Conservation (phyloP, 768 basidiomycete genomes). For the Exidia glandulosa region DNA sequence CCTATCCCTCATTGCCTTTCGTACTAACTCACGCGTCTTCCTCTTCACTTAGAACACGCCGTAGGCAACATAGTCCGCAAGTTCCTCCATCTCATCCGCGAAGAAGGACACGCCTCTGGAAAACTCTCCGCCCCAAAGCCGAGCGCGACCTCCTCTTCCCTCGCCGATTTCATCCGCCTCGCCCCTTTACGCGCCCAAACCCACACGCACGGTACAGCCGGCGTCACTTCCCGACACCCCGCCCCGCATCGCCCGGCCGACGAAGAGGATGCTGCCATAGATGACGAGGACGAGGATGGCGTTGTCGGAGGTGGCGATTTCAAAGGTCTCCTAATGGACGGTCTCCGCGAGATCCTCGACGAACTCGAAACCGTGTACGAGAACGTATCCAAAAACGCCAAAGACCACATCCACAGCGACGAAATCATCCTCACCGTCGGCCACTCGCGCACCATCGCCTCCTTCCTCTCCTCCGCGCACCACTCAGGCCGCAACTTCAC, state of each 20-base stretch:
- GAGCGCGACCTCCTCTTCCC: slow-evolving; percentile 42
- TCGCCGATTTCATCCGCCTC: slow-evolving; percentile 72
- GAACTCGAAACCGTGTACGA: slow-evolving; percentile 95
- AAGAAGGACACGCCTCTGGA: slow-evolving; percentile 83
- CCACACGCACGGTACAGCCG: slow-evolving; percentile 14
- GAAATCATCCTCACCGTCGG: slow-evolving; percentile 93
- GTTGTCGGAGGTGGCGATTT: too few species aligned
- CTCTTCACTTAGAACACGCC: slow-evolving; percentile 95
- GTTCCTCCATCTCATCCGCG: slow-evolving; percentile 85
- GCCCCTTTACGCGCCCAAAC: slow-evolving; percentile 55
- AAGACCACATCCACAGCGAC: slow-evolving; percentile 86
- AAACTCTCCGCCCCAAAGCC: slow-evolving; percentile 30
- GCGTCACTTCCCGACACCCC: neutral
- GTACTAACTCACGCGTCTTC: too few species aligned
- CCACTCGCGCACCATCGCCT: slow-evolving; percentile 87
- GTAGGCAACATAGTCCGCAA: slow-evolving; percentile 92
- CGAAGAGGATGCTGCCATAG: neutral
- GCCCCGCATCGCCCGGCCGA: neutral
- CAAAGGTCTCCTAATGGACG: slow-evolving; percentile 93
- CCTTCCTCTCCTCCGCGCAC: slow-evolving; percentile 85
- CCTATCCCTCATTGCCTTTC: too few species aligned
- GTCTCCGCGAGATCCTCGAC: slow-evolving; percentile 91
- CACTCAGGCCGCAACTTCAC: slow-evolving; percentile 89
- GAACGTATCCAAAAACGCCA: slow-evolving; percentile 86
- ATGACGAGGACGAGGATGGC: slow-evolving; percentile 4